Evolutionary conservation across 371 early-diverging fungal species (phyloP).

Genomic region (Rhizopus microsporus): DNA sequence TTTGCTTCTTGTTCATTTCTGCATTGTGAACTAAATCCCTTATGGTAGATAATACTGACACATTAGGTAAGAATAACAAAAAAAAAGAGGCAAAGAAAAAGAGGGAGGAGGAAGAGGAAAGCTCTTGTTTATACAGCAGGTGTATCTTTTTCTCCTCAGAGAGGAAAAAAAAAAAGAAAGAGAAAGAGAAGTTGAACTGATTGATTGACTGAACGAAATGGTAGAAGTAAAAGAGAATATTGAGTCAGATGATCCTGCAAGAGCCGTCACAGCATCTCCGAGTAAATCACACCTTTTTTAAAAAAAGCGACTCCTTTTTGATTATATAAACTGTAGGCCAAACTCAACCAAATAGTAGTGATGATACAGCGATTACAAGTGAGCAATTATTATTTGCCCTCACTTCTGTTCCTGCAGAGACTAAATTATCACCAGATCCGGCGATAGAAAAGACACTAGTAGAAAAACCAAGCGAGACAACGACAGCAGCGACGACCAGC

Average conservation of each 20-base stretch:
- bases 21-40: neutral
- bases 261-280: conserved; percentile 16
- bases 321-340: neutral
- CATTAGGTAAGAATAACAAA: neutral
- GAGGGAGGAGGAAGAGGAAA: neutral
- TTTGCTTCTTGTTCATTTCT: neutral
- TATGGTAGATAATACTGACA: neutral
- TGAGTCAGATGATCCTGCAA: conserved; percentile 15
- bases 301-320: conserved; percentile 2
- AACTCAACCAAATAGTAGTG: conserved; percentile 1
- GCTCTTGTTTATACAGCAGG: neutral
- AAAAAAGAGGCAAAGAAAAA: neutral
- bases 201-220: neutral
- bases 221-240: conserved; percentile 5
- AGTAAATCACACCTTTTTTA: neutral
- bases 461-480: neutral
- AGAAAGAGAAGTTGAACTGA: neutral
- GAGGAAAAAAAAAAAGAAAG: neutral
- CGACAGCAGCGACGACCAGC: conserved; percentile 2
- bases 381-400: conserved; percentile 43
- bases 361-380: conserved; percentile 27
- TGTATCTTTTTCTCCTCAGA: neutral
- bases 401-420: conserved; percentile 26
- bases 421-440: neutral
- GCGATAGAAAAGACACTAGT: neutral